Base-by-base conservation (phyloP, 2,329 filamentous ascomycete genomes). In the Aureobasidium mangrovei region DNA sequence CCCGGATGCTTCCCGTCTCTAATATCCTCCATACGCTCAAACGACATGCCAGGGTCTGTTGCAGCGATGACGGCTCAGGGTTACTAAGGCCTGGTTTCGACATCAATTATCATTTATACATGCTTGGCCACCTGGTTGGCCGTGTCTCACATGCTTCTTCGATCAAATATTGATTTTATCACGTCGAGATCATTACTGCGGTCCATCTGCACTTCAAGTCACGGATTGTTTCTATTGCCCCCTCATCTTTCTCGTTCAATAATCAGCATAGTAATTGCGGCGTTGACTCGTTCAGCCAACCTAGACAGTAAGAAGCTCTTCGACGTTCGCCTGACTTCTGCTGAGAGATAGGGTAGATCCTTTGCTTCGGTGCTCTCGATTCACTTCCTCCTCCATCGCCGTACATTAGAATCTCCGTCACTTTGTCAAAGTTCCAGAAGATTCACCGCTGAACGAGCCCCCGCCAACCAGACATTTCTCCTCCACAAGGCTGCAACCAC, bases 21-120 rank as follows among this genome's bases (percentile, higher is more conserved):
- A 46, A 46, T 40, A 46, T 45, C 42, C 18, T 54, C 51, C 51
- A 36, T 41, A 54, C 51, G 27, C 33, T 54, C 51, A 54, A 54
- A 54, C 51, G 42, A 18, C 51, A 46, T 54, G 36, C 7, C 26
- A 24, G 27, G n/a, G 28, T 27, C 28, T 46, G 41, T 54, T 45
- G 41, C 42, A 40, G 28, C 18, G 35, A 54, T 41, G 42, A 54
- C 42, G 43, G 43, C 10, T 35, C n/a, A 28, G 28, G 35, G 24
- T 5, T 12, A 39, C 27, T 35, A 46, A 33, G 43, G 42, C 41
- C 31, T 9, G 5, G 33, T 46, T 10, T 46, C 46, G 40, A 38
- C 12, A 53, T n/a, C 32, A 39, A 45, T 38, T 40, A 31, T 44
- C 51, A 32, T 48, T 36, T 8, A 42, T 36, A 52, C 38, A 36